A percentile compares a stretch with the other conserved stretches of the same genome.
Conservation (phyloP, 371 early-diverging fungal genomes). For the Mortierella sp. region DNA sequence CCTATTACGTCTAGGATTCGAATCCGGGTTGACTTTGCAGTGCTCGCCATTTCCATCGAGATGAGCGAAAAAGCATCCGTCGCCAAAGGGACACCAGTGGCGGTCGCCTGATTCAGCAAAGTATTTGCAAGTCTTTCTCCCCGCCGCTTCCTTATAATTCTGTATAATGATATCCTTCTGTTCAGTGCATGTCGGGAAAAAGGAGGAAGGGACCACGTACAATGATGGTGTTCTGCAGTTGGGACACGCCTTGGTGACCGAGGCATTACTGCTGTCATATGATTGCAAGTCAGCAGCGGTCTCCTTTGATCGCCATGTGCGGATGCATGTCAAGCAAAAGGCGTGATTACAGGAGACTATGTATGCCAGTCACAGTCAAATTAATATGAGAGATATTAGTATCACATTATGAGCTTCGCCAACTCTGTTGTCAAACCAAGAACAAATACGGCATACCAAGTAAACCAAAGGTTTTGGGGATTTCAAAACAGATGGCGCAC, state of each 20-base stretch:
- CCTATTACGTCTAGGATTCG: conserved; percentile 31
- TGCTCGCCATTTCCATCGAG: conserved; percentile 44
- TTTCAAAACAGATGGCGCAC: conserved; percentile 53
- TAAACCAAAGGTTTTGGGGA: conserved; percentile 46
- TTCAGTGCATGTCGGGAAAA: conserved; percentile 51
- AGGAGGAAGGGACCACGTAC: conserved; percentile 57
- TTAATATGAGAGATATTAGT: not conserved
- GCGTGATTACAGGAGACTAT: conserved; percentile 55
- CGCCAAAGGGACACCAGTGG: conserved; percentile 59
- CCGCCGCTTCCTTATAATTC: conserved; percentile 51
- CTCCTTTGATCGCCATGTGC: conserved; percentile 58
- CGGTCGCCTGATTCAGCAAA: conserved; percentile 51
- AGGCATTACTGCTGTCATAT: conserved; percentile 8
- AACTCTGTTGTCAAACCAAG: not conserved
- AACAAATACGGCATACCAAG: conserved; percentile 22
- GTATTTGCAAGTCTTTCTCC: conserved; percentile 55
- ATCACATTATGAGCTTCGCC: too few species aligned
- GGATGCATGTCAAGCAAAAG: conserved; percentile 59
- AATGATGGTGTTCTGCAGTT: conserved; percentile 57
- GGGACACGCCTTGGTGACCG: conserved; percentile 59
- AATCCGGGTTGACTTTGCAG: conserved; percentile 39
- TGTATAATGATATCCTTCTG: conserved; percentile 56
- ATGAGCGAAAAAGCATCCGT: conserved; percentile 62
- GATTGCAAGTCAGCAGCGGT: conserved; percentile 23
- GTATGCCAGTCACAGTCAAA: not conserved